Evolutionary conservation across 768 basidiomycete genomes (phyloP).

Genomic region (Jaapia argillacea): DNA sequence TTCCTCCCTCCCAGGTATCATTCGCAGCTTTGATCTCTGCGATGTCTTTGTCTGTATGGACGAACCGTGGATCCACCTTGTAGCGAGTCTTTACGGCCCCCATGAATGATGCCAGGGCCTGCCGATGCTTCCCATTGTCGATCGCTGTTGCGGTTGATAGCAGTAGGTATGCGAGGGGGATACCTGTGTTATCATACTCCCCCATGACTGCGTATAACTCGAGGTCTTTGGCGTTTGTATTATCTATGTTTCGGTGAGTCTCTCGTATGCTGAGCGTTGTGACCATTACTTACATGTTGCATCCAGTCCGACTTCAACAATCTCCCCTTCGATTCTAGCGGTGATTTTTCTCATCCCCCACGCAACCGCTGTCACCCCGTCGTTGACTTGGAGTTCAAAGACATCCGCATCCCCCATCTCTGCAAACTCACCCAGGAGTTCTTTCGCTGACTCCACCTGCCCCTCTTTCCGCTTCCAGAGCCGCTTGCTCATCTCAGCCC

Average conservation of each 20-base stretch:
- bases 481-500: neutral
- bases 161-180: slow-evolving; percentile 15
- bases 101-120: slow-evolving; percentile 11
- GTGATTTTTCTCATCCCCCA: slow-evolving; percentile 5
- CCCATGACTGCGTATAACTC: slow-evolving; percentile 15
- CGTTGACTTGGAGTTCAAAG: neutral
- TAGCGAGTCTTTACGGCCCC: slow-evolving; percentile 6
- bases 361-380: neutral
- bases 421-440: neutral
- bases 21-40: slow-evolving; percentile 8
- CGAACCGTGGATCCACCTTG: slow-evolving; percentile 2
- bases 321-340: neutral
- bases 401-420: neutral
- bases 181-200: slow-evolving; percentile 15
- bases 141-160: slow-evolving; percentile 14
- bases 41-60: slow-evolving; percentile 9
- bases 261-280: neutral
- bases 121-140: slow-evolving; percentile 9
- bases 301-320: slow-evolving; percentile 10
- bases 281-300: slow-evolving; percentile 10
- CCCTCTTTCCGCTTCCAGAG: neutral
- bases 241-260: slow-evolving; percentile 2
- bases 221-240: slow-evolving; percentile 13
- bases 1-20: slow-evolving; percentile 3
- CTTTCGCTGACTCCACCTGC: neutral